Evolutionary conservation across 1,284 basidiomycete genomes (phyloP).

Genomic region (Moniliella sp.): DNA sequence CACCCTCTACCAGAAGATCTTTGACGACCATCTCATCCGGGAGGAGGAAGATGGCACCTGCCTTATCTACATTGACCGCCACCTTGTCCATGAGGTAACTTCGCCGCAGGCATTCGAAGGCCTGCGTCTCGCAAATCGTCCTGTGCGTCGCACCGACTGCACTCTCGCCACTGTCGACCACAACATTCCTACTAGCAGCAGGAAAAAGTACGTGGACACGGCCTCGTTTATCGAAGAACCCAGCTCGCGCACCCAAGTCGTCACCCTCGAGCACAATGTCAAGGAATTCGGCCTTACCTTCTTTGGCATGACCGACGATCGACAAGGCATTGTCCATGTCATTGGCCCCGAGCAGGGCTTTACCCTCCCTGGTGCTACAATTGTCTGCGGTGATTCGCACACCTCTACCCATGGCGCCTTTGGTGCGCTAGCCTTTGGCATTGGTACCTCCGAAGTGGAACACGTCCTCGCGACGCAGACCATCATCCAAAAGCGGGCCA

Average conservation of each 20-base stretch:
- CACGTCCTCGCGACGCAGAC: constrained; percentile 31
- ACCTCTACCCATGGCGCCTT: constrained; percentile 31
- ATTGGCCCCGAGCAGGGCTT: constrained; percentile 31
- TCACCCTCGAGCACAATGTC: constrained; percentile 30
- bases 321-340: constrained; percentile 31
- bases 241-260: constrained; percentile 24
- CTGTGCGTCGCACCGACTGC: constrained; percentile 26
- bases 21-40: constrained; percentile 21
- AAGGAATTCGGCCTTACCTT: constrained; percentile 30
- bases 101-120: constrained; percentile 32
- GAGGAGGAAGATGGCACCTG: constrained; percentile 26
- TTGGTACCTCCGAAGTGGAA: constrained; percentile 31
- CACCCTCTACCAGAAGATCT: constrained; percentile 30
- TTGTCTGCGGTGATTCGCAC: constrained; percentile 31
- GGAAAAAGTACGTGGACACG: constrained; percentile 25
- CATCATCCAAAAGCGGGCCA: constrained; percentile 27
- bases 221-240: constrained; percentile 25
- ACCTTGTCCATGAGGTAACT: constrained; percentile 31
- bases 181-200: constrained; percentile 29
- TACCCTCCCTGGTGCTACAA: constrained; percentile 26
- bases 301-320: constrained; percentile 24
- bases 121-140: constrained; percentile 18
- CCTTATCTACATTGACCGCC: constrained; percentile 29
- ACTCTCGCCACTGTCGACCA: constrained; percentile 31
- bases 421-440: constrained; percentile 30